Percentiles rank a stretch among this genome's conserved stretches.
phyloP scores from a whole-genome alignment of 306 rosid species.

The Vigna mungo region DNA sequence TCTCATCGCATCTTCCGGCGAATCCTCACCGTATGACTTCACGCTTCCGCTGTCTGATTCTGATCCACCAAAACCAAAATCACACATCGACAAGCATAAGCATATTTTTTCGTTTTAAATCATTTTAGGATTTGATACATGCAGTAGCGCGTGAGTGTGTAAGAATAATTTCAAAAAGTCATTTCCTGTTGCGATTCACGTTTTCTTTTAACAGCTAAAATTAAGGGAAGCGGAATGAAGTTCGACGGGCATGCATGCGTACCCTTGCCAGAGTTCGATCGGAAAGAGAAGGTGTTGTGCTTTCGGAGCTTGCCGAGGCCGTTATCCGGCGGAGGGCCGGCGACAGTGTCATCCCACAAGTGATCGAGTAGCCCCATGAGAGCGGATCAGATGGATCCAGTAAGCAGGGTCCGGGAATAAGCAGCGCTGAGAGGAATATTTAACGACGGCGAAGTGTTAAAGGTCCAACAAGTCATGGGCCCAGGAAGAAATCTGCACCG shows the following conservation, averaged over 20 bases:
- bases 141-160: neutral
- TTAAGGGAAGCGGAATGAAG: neutral
- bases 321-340: constrained; percentile 85
- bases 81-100: neutral
- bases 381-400: constrained; percentile 1
- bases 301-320: constrained; percentile 93
- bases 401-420: neutral
- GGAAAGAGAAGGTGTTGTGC: constrained; percentile 51
- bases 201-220: neutral
- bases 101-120: neutral
- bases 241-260: constrained; percentile 46
- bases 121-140: neutral
- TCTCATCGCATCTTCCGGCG: constrained; percentile 55
- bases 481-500: constrained; percentile 44
- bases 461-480: constrained; percentile 48
- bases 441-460: constrained; percentile 54
- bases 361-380: constrained; percentile 88
- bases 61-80: constrained; percentile 44
- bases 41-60: constrained; percentile 58
- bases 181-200: neutral
- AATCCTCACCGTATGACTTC: constrained; percentile 60
- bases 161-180: neutral
- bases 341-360: constrained; percentile 97
- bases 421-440: constrained; percentile 43
- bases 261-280: constrained; percentile 73